Conservation (phyloP, 768 basidiomycete species). For the Rhodotorula diobovata region DNA sequence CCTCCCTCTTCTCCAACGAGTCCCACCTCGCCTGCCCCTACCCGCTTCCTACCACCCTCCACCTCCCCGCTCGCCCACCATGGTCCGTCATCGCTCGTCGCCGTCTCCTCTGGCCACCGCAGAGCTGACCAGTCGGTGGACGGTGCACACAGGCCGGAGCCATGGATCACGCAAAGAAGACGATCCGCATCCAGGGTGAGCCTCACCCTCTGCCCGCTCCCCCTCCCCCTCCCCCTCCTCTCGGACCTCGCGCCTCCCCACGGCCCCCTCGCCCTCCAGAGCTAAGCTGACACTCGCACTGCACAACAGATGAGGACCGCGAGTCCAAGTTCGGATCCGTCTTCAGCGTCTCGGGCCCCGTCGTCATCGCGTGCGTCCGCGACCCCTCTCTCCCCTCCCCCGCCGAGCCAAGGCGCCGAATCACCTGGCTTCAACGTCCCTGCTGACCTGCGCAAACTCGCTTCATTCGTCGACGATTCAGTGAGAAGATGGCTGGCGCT, state of each 20-base stretch:
- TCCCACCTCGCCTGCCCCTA: not conserved
- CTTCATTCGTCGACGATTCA: not conserved
- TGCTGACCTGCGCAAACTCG: too few relatives aligned
- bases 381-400: too few relatives aligned
- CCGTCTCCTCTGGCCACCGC: not conserved
- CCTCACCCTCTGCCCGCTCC: not conserved
- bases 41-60: too few relatives aligned
- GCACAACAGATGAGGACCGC: slow-evolving; percentile 39
- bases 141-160: slow-evolving; percentile 37
- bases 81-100: slow-evolving; percentile 15
- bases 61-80: not conserved
- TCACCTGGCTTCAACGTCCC: too few relatives aligned
- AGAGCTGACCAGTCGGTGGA: not conserved
- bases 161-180: slow-evolving; percentile 44
- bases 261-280: not conserved
- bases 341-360: slow-evolving; percentile 94
- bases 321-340: slow-evolving; percentile 69
- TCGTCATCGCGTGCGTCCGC: slow-evolving; percentile 68
- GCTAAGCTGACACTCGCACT: not conserved
- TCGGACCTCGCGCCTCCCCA: not conserved
- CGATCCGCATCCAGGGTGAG: slow-evolving; percentile 39
- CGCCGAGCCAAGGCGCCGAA: too few relatives aligned
- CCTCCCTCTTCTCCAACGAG: too few relatives aligned
- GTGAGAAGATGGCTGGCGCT: slow-evolving; percentile 81
- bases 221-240: not conserved